phyloP scores from a whole-genome alignment of 2,329 filamentous ascomycete species.

The Trichoderma simmonsii region DNA sequence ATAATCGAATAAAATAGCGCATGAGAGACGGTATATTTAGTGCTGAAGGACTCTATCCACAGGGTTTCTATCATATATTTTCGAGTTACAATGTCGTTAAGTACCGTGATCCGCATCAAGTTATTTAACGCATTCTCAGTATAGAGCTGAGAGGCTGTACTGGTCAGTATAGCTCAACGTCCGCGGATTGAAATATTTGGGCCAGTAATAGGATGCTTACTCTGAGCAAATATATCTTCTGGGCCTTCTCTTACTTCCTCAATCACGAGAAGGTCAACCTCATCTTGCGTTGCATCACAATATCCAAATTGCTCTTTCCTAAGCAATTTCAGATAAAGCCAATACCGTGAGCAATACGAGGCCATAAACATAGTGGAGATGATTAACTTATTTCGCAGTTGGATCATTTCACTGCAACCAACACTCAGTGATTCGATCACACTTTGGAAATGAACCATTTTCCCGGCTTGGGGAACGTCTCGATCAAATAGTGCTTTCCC shows the following conservation, averaged over 20 bases:
- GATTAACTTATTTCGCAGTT: not conserved
- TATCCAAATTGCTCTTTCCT: accelerated
- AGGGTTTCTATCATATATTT: too few relatives aligned
- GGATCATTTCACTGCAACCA: not conserved
- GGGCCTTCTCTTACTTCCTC: not conserved
- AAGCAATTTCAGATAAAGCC: not conserved
- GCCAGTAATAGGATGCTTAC: too few relatives aligned
- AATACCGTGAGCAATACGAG: not conserved
- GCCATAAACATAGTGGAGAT: not conserved
- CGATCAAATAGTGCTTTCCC: accelerated
- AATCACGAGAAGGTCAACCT: not conserved
- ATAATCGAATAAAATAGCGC: too few relatives aligned
- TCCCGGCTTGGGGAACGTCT: not conserved
- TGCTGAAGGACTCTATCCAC: too few relatives aligned
- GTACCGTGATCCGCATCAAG: not conserved
- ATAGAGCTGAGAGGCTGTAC: not conserved
- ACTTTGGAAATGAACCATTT: not conserved
- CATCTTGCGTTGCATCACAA: not conserved
- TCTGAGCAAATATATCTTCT: not conserved
- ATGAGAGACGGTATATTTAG: too few relatives aligned
- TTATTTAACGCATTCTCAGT: not conserved
- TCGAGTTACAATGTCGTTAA: too few relatives aligned
- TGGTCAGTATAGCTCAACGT: too few relatives aligned
- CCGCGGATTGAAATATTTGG: too few relatives aligned
- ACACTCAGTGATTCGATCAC: not conserved